Conservation (phyloP, 805 yeast species). For the Babjeviella inositovora region DNA sequence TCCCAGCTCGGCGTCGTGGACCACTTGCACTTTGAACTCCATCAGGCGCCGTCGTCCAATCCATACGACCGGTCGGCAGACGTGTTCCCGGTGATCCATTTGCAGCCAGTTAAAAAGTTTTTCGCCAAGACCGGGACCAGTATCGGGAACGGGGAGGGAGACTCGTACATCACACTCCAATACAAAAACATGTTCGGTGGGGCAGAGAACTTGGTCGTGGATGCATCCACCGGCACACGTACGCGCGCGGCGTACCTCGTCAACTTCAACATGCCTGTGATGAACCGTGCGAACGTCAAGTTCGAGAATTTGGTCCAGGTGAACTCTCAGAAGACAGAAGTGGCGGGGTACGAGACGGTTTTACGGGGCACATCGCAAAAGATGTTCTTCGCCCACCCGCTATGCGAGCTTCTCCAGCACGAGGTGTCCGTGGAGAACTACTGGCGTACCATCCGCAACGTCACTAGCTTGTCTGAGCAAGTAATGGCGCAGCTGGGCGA, state of each 20-base stretch:
- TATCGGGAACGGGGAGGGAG: conserved; percentile 94
- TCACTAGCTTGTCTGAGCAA: conserved; percentile 11
- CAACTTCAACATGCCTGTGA: conserved; percentile 27
- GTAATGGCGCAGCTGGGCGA: conserved; percentile 24
- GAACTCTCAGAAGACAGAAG: conserved; percentile 29
- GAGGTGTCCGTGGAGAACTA: conserved; percentile 31
- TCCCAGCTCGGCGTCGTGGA: conserved; percentile 10
- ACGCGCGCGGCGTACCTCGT: conserved; percentile 32
- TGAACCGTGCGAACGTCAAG: conserved; percentile 19
- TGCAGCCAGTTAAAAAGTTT: conserved; percentile 49
- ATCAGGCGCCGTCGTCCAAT: conserved; percentile 5
- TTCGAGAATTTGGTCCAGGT: conserved; percentile 20
- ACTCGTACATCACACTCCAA: conserved; percentile 74
- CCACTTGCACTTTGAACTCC: conserved; percentile 6
- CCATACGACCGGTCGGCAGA: conserved; percentile 5
- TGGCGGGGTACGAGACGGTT: conserved; percentile 26
- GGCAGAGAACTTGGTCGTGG: conserved; percentile 31
- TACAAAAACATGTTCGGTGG: conserved; percentile 41
- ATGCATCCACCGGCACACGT: conserved; percentile 27
- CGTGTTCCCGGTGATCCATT: conserved; percentile 18
- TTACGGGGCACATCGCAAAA: conserved; percentile 24
- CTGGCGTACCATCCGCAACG: conserved; percentile 17
- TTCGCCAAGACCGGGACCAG: conserved; percentile 88
- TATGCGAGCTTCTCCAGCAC: conserved; percentile 18
- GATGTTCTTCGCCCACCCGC: conserved; percentile 17